These are phyloP conservation scores for Vigna mungo DNA, from an alignment of 306 rosid species.

Conservation along the genomic window DNA sequence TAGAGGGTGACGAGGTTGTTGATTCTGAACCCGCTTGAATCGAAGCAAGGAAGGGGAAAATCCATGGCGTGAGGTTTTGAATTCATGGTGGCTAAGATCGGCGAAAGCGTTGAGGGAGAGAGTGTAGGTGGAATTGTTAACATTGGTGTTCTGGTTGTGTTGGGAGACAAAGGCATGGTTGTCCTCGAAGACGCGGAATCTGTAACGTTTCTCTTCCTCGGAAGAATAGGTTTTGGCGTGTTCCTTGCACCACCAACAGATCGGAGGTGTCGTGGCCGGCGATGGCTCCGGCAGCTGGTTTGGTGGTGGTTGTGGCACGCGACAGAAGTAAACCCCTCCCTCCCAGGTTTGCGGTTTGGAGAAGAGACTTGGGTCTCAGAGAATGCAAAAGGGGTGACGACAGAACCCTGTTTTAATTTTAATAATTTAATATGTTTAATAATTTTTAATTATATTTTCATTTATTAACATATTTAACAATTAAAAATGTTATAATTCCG, in stretches of 20 bases:
- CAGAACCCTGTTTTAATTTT: too few relatives aligned
- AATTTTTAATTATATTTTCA: too few relatives aligned
- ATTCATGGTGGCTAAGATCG: constrained; percentile 86
- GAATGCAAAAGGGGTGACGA: too few relatives aligned
- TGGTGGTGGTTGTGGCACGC: too few relatives aligned
- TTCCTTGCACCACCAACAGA: constrained; percentile 73
- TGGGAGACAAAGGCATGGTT: constrained; percentile 62
- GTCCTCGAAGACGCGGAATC: constrained; percentile 70
- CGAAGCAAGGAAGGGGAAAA: constrained; percentile 54
- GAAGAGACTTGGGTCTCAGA: too few relatives aligned
- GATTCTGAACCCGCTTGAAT: constrained; percentile 35
- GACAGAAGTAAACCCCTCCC: too few relatives aligned
- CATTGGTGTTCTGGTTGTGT: constrained; percentile 60
- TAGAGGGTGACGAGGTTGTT: constrained; percentile 8
- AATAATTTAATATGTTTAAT: too few relatives aligned
- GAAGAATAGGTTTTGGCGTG: constrained; percentile 74
- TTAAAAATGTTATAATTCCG: too few relatives aligned
- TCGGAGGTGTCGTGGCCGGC: constrained; percentile 43
- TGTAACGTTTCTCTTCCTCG: constrained; percentile 58
- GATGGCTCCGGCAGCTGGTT: too few relatives aligned
- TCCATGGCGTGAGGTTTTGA: constrained; percentile 80
- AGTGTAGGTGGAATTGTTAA: constrained; percentile 65
- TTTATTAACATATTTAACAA: too few relatives aligned
- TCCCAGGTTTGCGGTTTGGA: too few relatives aligned
- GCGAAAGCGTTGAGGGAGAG: constrained; percentile 86